These are phyloP conservation scores for Strobilomyces confusus DNA, from an alignment of 768 basidiomycete species.

Conservation along the genomic window DNA sequence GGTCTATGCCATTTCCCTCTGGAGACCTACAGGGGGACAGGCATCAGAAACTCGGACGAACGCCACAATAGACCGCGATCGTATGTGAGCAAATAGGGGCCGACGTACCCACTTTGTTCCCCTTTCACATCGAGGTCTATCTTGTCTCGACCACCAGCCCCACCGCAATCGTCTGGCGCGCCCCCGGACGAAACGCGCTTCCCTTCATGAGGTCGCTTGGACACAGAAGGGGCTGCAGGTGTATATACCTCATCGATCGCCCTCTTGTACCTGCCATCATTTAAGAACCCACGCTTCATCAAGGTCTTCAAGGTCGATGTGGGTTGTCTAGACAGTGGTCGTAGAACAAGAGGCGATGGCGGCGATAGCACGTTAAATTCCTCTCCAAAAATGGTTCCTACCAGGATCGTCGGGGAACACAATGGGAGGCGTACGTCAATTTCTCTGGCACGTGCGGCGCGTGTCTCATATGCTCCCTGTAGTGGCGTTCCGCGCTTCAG, in stretches of 20 bases:
- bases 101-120: not conserved
- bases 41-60: too few species aligned
- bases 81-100: too few species aligned
- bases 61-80: too few species aligned
- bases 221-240: not conserved
- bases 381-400: too few species aligned
- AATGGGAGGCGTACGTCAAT: too few species aligned
- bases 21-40: too few species aligned
- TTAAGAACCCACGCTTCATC: constrained; percentile 26
- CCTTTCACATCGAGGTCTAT: not conserved
- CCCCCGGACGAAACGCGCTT: not conserved
- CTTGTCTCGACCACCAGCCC: not conserved
- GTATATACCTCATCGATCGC: constrained; percentile 8
- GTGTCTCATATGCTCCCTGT: not conserved
- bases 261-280: constrained; percentile 8
- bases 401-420: too few species aligned
- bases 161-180: not conserved
- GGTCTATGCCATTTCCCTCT: too few species aligned
- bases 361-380: not conserved
- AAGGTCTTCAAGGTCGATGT: too few species aligned
- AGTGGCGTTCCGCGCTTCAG: too few species aligned
- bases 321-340: not conserved
- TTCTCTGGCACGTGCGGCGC: too few species aligned
- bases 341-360: not conserved
- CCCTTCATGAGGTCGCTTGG: not conserved